These are phyloP conservation scores for Mucor racemosus DNA, from an alignment of 371 early-diverging fungal species.

Conservation along the genomic window DNA sequence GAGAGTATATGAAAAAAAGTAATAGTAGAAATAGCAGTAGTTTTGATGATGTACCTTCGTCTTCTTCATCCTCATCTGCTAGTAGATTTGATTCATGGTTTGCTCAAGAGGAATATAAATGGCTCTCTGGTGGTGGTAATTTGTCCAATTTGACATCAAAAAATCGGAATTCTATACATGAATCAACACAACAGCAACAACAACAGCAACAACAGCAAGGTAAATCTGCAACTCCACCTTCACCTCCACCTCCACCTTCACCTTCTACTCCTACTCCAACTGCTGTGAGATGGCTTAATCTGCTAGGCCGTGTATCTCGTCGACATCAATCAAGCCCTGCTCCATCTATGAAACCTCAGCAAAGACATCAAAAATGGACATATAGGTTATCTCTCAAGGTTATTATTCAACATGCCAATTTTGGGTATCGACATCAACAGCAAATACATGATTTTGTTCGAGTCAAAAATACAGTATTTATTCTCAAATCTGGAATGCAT, in stretches of 20 bases:
- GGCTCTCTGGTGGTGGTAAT: constrained; percentile 9
- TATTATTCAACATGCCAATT: constrained; percentile 1
- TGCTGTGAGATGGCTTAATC: constrained; percentile 1
- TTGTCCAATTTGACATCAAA: background rate
- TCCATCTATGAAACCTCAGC: background rate
- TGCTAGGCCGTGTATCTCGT: constrained; percentile 3
- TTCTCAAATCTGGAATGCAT: constrained; percentile 1
- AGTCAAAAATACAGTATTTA: constrained; percentile 9
- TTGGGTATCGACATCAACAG: constrained; percentile 1
- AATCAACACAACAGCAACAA: background rate
- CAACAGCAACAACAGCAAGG: background rate
- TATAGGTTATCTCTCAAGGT: constrained; percentile 13
- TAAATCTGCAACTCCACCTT: no score
- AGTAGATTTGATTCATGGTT: constrained; percentile 19
- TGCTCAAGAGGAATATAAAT: constrained; percentile 29
- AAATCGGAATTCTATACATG: background rate
- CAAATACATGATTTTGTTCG: background rate
- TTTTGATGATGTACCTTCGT: constrained; percentile 11
- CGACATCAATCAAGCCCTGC: background rate
- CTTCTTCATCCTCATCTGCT: constrained; percentile 4
- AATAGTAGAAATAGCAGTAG: background rate
- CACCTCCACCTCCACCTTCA: no score
- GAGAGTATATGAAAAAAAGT: constrained; percentile 17
- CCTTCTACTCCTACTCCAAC: background rate
- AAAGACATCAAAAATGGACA: background rate